Conservation (phyloP, 371 early-diverging fungal genomes). For the Saksenaea oblongispora region DNA sequence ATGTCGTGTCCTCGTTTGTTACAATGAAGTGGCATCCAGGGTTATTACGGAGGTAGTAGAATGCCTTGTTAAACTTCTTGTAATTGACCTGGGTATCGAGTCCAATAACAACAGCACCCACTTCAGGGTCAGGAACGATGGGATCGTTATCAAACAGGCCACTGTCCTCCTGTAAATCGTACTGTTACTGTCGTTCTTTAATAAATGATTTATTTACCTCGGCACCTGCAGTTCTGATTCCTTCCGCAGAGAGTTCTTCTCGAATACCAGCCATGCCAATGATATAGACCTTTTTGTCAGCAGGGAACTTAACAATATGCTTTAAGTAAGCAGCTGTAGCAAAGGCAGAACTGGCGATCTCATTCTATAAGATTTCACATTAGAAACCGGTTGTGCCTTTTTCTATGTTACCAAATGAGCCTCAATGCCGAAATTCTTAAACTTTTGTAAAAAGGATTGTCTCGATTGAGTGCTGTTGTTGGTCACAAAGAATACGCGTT, state of each 20-base stretch:
- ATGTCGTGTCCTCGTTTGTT: conserved; percentile 93
- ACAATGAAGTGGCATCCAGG: conserved; percentile 81
- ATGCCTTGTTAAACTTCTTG: conserved; percentile 89
- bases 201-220: conserved; percentile 40
- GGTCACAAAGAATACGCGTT: conserved; percentile 90
- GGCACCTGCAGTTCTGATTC: conserved; percentile 63
- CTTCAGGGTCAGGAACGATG: conserved; percentile 48
- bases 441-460: conserved; percentile 77
- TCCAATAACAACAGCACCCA: conserved; percentile 89
- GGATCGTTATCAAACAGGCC: conserved; percentile 35
- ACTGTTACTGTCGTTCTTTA: not conserved
- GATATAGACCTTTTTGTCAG: conserved; percentile 87
- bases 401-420: conserved; percentile 59
- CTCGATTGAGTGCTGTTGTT: conserved; percentile 96
- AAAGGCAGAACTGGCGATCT: conserved; percentile 94
- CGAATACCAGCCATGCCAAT: conserved; percentile 89
- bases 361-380: conserved; percentile 54
- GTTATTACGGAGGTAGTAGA: conserved; percentile 74
- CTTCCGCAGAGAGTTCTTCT: conserved; percentile 81
- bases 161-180: conserved; percentile 36
- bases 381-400: not conserved
- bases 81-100: conserved; percentile 90
- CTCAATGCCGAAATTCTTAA: conserved; percentile 74
- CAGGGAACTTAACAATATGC: conserved; percentile 75
- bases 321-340: conserved; percentile 93